phyloP scores from a whole-genome alignment of 148 eudicot genomes.

The Amaranthus cruentus region DNA sequence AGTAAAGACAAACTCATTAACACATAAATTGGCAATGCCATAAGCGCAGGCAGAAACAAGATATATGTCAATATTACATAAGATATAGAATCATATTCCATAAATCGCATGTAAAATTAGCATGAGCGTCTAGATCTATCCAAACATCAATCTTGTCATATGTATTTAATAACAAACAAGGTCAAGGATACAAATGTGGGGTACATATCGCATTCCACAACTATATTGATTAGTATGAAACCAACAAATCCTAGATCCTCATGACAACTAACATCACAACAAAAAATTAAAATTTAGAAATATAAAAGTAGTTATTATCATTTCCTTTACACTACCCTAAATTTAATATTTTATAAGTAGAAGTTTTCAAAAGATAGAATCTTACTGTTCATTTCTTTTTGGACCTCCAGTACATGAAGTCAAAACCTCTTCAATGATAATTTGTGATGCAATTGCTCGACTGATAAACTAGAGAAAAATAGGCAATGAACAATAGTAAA shows the following conservation, averaged over 20 bases:
- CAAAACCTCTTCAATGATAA: constrained; percentile 73
- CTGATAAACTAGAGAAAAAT: constrained; percentile 53
- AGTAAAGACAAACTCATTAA: neutral
- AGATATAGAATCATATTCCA: too few relatives aligned
- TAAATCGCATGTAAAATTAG: too few relatives aligned
- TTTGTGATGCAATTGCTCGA: constrained; percentile 62
- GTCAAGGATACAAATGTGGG: too few relatives aligned
- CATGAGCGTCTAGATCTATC: neutral
- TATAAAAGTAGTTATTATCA: too few relatives aligned
- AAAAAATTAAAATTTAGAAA: too few relatives aligned
- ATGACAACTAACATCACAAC: neutral
- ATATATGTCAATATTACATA: too few relatives aligned
- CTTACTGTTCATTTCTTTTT: constrained; percentile 94
- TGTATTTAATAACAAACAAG: neutral
- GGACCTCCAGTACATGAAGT: constrained; percentile 85
- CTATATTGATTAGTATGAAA: neutral
- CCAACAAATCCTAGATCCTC: neutral
- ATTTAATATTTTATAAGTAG: neutral
- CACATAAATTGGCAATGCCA: neutral
- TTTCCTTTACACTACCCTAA: neutral
- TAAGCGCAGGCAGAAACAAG: neutral
- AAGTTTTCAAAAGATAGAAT: constrained; percentile 3
- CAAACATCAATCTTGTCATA: neutral
- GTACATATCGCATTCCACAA: too few relatives aligned
- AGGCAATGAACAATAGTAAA: neutral